Base-by-base conservation (phyloP, 139 green algal genomes). In the Mesotaenium endlicherianum region DNA sequence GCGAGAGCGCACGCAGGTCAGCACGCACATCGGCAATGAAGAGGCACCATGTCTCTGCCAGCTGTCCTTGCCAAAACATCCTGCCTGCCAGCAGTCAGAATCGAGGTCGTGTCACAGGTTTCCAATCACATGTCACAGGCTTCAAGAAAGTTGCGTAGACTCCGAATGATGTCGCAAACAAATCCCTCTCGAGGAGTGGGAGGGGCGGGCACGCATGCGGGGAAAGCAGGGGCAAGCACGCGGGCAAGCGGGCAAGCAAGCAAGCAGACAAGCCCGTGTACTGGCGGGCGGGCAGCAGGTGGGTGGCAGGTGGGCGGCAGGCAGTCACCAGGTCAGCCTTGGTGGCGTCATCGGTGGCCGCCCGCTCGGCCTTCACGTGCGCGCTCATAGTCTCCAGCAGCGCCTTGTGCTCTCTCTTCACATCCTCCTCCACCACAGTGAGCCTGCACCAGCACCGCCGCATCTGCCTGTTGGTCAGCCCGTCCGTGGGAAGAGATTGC, bases 401-500 rank as follows among this genome's bases (percentile, higher is more conserved):
- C 0, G 57, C 39, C 16, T 86, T 86, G 31, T 43, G 44, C 31
- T 72, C 30, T 34, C 44, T 81, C 80, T 84, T 84, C 42, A 49
- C 70, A 2, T 74, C 47, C 11, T 86, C 80, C 68, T 86, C 80
- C 70, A 85, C 17, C 31, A 76, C 71, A 20, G 80, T 30, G n/a
- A 86, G 55, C 57, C 75, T 82, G 75, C 3, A 39, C 2, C 42
- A 31, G 31, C 42, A 80, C 2, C 38, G 34, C 71, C 20, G 16
- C 26, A 30, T 45, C 30, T 30, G 20, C 4, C 3, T 40, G 38
- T 8, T 74, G 60, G 36, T 43, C n/a, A n/a, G n/a, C n/a, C n/a
- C n/a, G n/a, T n/a, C n/a, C n/a, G n/a, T n/a, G n/a, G n/a, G n/a
- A n/a, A n/a, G n/a, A n/a, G n/a, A n/a, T n/a, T n/a, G n/a, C n/a